Conservation (phyloP, 2,329 filamentous ascomycete genomes). For the Ceratocystis albifundus region DNA sequence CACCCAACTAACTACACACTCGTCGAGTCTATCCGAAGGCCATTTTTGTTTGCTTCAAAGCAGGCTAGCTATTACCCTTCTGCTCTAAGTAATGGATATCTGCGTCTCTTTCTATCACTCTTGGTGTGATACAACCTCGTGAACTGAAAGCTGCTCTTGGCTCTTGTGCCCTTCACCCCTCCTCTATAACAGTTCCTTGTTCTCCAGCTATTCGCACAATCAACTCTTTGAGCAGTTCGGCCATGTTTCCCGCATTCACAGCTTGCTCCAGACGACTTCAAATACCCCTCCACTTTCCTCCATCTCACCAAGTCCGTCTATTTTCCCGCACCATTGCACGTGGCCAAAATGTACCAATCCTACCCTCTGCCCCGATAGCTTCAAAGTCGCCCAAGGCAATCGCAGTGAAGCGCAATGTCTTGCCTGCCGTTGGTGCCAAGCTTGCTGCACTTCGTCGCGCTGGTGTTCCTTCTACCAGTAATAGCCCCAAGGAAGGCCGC, state of each 20-base stretch:
- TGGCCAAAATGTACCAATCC: neutral
- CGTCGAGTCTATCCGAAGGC: neutral
- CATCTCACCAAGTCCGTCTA: neutral
- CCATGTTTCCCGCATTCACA: constrained; percentile 5
- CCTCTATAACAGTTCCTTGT: neutral
- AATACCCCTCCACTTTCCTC: neutral
- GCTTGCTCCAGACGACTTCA: constrained; percentile 2
- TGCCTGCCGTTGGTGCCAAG: constrained; percentile 11
- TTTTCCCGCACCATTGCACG: neutral
- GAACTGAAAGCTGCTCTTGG: neutral
- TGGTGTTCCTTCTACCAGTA: constrained; percentile 8
- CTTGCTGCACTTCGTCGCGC: constrained; percentile 20
- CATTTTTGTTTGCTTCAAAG: neutral
- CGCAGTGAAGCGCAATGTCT: constrained; percentile 9
- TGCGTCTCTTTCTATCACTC: constrained; percentile 7
- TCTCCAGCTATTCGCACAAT: constrained; percentile 2
- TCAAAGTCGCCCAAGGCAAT: constrained; percentile 14
- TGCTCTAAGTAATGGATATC: constrained; percentile 4
- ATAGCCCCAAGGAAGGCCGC: neutral
- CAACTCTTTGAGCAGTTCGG: neutral
- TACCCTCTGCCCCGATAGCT: neutral
- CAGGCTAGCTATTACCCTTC: too few species aligned
- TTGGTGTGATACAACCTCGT: constrained; percentile 4
- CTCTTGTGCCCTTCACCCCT: neutral
- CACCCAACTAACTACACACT: neutral